These are phyloP conservation scores for Thielaviopsis cerberus DNA, from an alignment of 2,329 filamentous ascomycete genomes.

Conservation along the genomic window DNA sequence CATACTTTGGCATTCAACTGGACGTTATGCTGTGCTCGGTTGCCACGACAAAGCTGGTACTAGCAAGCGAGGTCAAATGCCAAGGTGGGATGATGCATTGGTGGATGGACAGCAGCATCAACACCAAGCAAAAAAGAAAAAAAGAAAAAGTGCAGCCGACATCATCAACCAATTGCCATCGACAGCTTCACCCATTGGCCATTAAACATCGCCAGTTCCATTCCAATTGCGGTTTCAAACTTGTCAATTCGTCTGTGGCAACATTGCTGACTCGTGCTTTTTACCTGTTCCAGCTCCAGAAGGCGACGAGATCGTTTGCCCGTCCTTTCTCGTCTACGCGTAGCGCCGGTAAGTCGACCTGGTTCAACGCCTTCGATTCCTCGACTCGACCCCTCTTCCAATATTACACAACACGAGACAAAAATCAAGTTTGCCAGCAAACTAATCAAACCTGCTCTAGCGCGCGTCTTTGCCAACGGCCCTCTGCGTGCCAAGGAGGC, in stretches of 20 bases:
- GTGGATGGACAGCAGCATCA: background rate
- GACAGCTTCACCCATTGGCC: background rate
- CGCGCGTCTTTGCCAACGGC: slow-evolving; percentile 69
- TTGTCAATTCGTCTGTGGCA: background rate
- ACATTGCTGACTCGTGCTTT: background rate
- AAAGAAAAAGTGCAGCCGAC: background rate
- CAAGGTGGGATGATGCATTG: slow-evolving; percentile 8
- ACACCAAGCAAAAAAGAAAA: background rate
- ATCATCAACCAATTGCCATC: background rate
- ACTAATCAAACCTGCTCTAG: slow-evolving; percentile 24
- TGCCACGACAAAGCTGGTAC: background rate
- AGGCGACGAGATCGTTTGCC: slow-evolving; percentile 34
- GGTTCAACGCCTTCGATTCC: background rate
- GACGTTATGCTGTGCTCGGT: background rate
- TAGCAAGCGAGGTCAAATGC: background rate
- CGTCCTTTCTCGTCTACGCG: slow-evolving; percentile 77
- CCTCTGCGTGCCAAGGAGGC: slow-evolving; percentile 87
- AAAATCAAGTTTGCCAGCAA: background rate
- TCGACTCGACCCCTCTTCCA: background rate
- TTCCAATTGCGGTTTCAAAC: background rate
- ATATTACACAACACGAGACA: background rate
- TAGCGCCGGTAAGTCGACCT: slow-evolving; percentile 44
- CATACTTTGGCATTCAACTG: background rate
- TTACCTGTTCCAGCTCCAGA: background rate
- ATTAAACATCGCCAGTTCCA: background rate